Conservation (phyloP, 805 yeast species). For the Kazachstania psychrophila region DNA sequence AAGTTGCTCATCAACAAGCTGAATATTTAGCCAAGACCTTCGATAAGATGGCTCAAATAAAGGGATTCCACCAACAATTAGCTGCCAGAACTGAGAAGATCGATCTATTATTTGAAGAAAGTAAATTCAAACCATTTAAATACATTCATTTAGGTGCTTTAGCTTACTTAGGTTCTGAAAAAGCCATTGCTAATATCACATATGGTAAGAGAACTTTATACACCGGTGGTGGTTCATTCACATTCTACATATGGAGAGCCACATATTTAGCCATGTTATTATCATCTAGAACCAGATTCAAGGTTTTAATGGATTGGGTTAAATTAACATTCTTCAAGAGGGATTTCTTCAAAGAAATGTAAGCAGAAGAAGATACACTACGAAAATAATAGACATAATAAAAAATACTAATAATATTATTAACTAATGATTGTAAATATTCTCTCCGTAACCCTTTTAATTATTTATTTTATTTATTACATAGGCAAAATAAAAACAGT, state of each 20-base stretch:
- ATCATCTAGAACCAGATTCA: conserved; percentile 76
- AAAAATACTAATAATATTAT: neutral
- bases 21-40: conserved; percentile 65
- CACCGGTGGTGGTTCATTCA: conserved; percentile 78
- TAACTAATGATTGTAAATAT: too few species aligned
- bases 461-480: neutral
- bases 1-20: conserved; percentile 94
- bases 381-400: conserved; percentile 5
- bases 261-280: conserved; percentile 86
- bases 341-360: conserved; percentile 79
- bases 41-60: conserved; percentile 41
- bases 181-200: conserved; percentile 89
- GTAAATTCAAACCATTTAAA: conserved; percentile 54
- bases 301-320: conserved; percentile 81
- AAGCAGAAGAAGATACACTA: too few species aligned
- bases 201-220: conserved; percentile 69
- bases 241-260: conserved; percentile 88
- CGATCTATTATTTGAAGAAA: conserved; percentile 37
- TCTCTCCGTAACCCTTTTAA: too few species aligned
- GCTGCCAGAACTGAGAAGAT: conserved; percentile 32
- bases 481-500: too few species aligned
- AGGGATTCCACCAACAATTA: conserved; percentile 33
- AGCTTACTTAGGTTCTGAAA: conserved; percentile 87
- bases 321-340: conserved; percentile 85
- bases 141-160: conserved; percentile 86